Conservation (phyloP, 2,329 filamentous ascomycete genomes). For the Cryphonectria parasitica region DNA sequence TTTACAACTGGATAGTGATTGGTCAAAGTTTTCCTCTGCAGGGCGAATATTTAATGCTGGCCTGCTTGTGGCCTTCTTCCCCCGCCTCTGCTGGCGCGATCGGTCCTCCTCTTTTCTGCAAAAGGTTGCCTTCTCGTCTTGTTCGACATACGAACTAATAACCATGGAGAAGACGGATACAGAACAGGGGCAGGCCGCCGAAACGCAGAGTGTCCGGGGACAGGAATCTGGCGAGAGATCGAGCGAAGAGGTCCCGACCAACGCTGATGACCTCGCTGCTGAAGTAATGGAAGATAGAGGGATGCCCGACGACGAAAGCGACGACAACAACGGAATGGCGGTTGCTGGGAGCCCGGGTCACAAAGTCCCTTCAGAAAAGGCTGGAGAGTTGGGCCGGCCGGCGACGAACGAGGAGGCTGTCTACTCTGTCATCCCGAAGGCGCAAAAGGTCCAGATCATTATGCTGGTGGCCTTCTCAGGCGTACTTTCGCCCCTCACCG, state of each 20-base stretch:
- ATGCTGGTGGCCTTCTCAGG: constrained; percentile 12
- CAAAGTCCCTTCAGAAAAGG: not conserved
- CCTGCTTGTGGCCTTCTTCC: not conserved
- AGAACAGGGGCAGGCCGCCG: not conserved
- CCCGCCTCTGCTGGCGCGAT: not conserved
- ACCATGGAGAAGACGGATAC: not conserved
- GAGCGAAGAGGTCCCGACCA: constrained; percentile 8
- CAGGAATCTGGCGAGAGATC: not conserved
- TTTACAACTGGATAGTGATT: not conserved
- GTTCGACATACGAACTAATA: not conserved
- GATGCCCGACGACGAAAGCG: not conserved
- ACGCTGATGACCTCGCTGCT: constrained; percentile 14
- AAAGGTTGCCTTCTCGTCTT: not conserved
- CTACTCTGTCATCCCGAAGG: constrained; percentile 19
- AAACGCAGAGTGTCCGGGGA: not conserved
- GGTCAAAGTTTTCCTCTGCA: not conserved
- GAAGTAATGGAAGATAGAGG: not conserved
- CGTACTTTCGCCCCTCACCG: constrained; percentile 15
- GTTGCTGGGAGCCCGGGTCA: not conserved
- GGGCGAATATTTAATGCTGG: not conserved
- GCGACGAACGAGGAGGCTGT: constrained; percentile 1
- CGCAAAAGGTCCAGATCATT: constrained; percentile 15
- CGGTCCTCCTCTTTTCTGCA: not conserved
- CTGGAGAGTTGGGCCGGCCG: not conserved
- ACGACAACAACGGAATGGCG: not conserved